Conservation (phyloP, 2,329 filamentous ascomycete genomes). For the Paecilomyces variotii region DNA sequence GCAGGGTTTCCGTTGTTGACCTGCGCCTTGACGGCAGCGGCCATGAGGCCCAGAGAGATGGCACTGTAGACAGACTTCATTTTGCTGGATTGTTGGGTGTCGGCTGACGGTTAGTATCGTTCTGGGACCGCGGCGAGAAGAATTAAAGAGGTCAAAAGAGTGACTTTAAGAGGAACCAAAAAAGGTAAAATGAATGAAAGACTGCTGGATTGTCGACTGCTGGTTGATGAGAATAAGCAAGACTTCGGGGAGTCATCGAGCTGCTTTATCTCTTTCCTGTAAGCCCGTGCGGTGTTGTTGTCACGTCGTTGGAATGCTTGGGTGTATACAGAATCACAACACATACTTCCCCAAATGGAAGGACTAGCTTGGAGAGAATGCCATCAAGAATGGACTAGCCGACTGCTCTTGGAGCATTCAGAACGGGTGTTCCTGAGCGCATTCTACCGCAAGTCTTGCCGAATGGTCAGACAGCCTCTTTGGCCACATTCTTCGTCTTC, state of each 20-base stretch:
- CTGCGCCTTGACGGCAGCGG: constrained; percentile 21
- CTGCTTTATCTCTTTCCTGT: constrained; percentile 5
- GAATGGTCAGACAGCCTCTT: neutral
- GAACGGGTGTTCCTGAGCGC: neutral
- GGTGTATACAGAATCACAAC: constrained; percentile 4
- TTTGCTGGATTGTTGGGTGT: constrained; percentile 4
- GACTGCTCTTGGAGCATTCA: neutral
- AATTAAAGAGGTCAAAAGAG: constrained; percentile 4
- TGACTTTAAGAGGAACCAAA: constrained; percentile 1
- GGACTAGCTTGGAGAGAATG: constrained; percentile 5
- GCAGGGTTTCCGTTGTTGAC: constrained; percentile 6
- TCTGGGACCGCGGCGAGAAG: neutral
- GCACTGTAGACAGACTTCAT: constrained; percentile 31
- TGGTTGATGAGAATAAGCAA: neutral
- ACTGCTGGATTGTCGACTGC: neutral
- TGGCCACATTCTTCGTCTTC: neutral
- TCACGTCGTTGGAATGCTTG: neutral
- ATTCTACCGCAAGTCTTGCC: neutral
- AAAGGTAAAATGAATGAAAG: neutral
- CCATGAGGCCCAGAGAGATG: constrained; percentile 28
- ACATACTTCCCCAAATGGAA: constrained; percentile 1
- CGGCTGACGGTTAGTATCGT: constrained; percentile 5
- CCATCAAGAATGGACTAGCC: constrained; percentile 5
- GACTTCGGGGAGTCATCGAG: constrained; percentile 1
- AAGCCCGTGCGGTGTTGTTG: neutral